phyloP scores from a whole-genome alignment of 2,329 filamentous ascomycete species.

The Ophiostoma triangulosporum region DNA sequence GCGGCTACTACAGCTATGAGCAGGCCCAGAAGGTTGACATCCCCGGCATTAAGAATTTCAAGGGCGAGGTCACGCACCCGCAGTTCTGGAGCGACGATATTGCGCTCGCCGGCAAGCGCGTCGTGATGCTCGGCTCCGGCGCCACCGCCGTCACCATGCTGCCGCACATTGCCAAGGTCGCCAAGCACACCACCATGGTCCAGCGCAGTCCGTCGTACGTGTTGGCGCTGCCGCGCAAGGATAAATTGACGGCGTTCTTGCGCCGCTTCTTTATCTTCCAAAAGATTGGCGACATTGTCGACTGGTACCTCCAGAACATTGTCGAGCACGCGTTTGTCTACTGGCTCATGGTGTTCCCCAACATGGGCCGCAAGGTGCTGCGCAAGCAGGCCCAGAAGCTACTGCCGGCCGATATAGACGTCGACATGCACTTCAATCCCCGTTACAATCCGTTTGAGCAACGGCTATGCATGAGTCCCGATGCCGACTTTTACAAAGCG shows the following conservation, averaged over 20 bases:
- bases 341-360: constrained; percentile 41
- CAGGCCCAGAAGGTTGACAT: constrained; percentile 45
- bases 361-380: constrained; percentile 33
- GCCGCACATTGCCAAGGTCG: constrained; percentile 52
- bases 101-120: constrained; percentile 50
- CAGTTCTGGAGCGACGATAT: constrained; percentile 46
- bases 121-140: constrained; percentile 63
- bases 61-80: constrained; percentile 40
- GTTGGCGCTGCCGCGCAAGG: constrained; percentile 34
- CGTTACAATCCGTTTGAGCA: constrained; percentile 58
- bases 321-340: constrained; percentile 31
- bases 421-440: constrained; percentile 51
- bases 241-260: constrained; percentile 24
- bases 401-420: constrained; percentile 39
- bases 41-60: constrained; percentile 52
- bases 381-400: constrained; percentile 28
- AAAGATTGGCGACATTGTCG: constrained; percentile 26
- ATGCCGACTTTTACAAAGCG: constrained; percentile 38
- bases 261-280: constrained; percentile 31
- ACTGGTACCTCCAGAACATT: constrained; percentile 36
- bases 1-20: constrained; percentile 60
- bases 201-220: constrained; percentile 68
- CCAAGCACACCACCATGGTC: constrained; percentile 59
- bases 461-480: constrained; percentile 53
- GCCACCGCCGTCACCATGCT: constrained; percentile 70